These are phyloP conservation scores for Aspergillus leporis DNA, from an alignment of 495 filamentous ascomycete genomes.

Conservation along the genomic window DNA sequence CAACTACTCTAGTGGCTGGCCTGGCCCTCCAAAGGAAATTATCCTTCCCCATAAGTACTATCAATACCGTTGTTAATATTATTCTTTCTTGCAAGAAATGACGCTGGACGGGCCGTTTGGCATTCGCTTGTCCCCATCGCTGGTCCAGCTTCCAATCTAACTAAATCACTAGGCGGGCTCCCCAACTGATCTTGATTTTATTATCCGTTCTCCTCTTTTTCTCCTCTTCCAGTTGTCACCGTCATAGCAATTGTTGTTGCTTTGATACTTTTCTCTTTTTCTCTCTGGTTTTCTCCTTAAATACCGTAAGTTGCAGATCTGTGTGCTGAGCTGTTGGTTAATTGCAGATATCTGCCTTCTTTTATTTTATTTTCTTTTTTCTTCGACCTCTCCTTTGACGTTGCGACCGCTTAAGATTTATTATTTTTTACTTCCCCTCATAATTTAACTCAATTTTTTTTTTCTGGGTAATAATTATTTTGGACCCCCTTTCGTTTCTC, in stretches of 20 bases:
- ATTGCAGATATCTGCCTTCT: constrained; percentile 16
- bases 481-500: neutral
- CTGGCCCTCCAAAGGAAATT: neutral
- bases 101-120: constrained; percentile 17
- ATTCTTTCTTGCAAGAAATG: constrained; percentile 6
- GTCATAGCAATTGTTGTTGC: neutral
- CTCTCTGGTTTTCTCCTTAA: constrained; percentile 1
- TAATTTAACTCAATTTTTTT: neutral
- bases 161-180: constrained; percentile 12
- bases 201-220: constrained; percentile 1
- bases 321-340: constrained; percentile 30
- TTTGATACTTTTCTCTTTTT: neutral
- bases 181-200: constrained; percentile 1
- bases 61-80: neutral
- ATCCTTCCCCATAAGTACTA: neutral
- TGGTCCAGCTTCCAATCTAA: constrained; percentile 24
- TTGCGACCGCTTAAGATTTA: neutral
- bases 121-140: constrained; percentile 21
- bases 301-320: constrained; percentile 16
- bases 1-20: neutral
- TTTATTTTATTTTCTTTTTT: constrained; percentile 1
- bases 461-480: neutral
- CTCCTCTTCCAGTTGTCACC: neutral
- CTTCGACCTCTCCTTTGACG: neutral
- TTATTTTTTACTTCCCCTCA: constrained; percentile 1